A percentile compares a stretch with the other conserved stretches of the same genome.
Evolutionary conservation across 2,329 filamentous ascomycete genomes (phyloP).

Genomic region (Fusarium sterilihyphosum): DNA sequence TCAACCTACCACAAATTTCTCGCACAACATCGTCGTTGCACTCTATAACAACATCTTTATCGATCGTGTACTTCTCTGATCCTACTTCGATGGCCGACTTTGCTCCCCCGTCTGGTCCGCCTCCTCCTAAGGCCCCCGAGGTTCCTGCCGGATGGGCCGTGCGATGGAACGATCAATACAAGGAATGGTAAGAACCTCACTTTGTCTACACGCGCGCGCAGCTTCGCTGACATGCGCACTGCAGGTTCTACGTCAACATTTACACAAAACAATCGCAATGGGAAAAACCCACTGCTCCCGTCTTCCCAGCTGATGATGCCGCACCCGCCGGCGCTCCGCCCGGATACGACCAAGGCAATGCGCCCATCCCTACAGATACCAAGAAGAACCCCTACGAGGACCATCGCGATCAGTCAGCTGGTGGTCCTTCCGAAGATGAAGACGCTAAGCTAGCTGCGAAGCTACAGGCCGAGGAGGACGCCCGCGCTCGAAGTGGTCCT

Average conservation of each 20-base stretch:
- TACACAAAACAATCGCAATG: slow-evolving; percentile 91
- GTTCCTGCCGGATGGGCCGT: slow-evolving; percentile 77
- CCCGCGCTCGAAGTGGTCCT: slow-evolving; percentile 56
- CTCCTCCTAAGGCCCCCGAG: slow-evolving; percentile 72
- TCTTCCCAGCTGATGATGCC: slow-evolving; percentile 59
- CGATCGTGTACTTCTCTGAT: background rate
- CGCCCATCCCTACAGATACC: slow-evolving; percentile 57
- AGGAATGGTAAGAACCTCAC: slow-evolving; percentile 72
- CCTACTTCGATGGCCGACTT: slow-evolving; percentile 61
- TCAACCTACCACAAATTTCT: background rate
- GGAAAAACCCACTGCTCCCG: slow-evolving; percentile 81
- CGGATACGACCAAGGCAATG: slow-evolving; percentile 64
- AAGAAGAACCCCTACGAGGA: slow-evolving; percentile 79
- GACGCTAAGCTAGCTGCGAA: slow-evolving; percentile 80
- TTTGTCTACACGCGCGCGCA: background rate
- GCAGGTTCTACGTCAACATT: slow-evolving; percentile 90
- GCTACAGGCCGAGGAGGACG: slow-evolving; percentile 86
- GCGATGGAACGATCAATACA: slow-evolving; percentile 88
- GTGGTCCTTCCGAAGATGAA: slow-evolving; percentile 59
- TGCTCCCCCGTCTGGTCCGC: slow-evolving; percentile 62
- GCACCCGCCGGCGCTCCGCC: slow-evolving; percentile 72
- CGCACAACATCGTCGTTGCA: background rate
- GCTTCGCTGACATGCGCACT: slow-evolving; percentile 19
- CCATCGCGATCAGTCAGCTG: slow-evolving; percentile 44
- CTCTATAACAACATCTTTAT: background rate